phyloP scores from a whole-genome alignment of 768 basidiomycete genomes.

The Lanmaoa rubissima region DNA sequence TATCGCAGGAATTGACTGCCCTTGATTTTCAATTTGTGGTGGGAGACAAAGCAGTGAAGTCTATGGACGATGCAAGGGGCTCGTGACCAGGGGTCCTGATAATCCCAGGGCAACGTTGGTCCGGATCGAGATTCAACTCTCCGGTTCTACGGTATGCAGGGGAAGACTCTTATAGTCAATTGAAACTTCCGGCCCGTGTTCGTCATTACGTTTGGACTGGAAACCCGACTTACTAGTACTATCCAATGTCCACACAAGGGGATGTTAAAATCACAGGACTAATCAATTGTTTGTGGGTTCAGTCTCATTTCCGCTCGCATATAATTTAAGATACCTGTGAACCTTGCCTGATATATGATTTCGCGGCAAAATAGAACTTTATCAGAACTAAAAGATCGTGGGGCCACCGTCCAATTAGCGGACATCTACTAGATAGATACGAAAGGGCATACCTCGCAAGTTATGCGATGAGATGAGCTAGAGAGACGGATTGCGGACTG shows the following conservation, averaged over 20 bases:
- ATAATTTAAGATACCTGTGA: not conserved
- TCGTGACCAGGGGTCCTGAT: not conserved
- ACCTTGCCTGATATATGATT: not conserved
- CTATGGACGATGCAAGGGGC: not conserved
- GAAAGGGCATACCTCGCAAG: not conserved
- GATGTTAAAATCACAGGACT: not conserved
- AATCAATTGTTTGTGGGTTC: not conserved
- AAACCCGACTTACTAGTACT: not conserved
- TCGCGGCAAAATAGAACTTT: not conserved
- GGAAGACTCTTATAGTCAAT: not conserved
- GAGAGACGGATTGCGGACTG: not conserved
- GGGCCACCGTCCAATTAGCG: not conserved
- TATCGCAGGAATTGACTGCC: conserved; percentile 11
- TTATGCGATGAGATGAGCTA: not conserved
- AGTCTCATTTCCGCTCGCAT: not conserved
- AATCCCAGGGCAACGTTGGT: not conserved
- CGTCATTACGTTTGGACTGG: not conserved
- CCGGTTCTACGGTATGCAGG: not conserved
- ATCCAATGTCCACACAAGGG: not conserved
- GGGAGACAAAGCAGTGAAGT: not conserved
- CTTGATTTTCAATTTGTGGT: conserved; percentile 3
- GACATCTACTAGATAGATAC: not conserved
- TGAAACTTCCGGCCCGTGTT: not conserved
- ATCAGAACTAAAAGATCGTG: not conserved
- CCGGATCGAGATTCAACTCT: not conserved